Conservation (phyloP, 164 flowering plant genomes). For the Vitis cinerea region DNA sequence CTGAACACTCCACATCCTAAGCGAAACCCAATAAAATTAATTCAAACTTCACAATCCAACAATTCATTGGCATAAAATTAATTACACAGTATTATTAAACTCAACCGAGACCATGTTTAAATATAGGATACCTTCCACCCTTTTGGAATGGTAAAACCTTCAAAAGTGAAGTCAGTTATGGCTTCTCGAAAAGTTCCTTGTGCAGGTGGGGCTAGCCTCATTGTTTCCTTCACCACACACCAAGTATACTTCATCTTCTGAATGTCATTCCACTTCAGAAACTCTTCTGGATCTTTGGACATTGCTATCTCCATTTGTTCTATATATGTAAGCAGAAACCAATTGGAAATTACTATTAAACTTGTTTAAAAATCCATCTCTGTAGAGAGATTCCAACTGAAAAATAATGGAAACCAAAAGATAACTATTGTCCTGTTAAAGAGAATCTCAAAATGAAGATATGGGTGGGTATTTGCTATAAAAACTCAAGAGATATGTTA, state of each 20-base stretch:
- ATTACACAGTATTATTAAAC: no score
- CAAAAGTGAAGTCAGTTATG: constrained; percentile 35
- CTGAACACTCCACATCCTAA: no score
- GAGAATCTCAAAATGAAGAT: no score
- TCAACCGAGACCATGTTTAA: background rate
- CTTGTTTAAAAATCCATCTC: no score
- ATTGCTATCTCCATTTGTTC: constrained; percentile 50
- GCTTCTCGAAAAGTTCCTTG: constrained; percentile 58
- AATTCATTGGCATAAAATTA: no score
- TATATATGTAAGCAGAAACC: background rate
- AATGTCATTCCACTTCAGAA: constrained; percentile 47
- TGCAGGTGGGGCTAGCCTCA: constrained; percentile 49
- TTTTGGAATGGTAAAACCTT: constrained; percentile 51
- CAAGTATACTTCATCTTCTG: constrained; percentile 57
- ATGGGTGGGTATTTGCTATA: no score
- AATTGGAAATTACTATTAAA: no score
- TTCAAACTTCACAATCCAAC: no score
- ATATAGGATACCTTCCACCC: constrained; percentile 52
- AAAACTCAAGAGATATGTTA: no score
- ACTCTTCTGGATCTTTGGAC: constrained; percentile 30
- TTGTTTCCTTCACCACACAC: constrained; percentile 50
- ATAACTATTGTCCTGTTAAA: no score
- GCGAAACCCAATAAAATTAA: no score
- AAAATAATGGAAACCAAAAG: background rate
- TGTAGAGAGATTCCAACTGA: background rate